A percentile compares a stretch with the other conserved stretches of the same genome.
Evolutionary conservation across 2,329 filamentous ascomycete genomes (phyloP).

Genomic region (Simplicillium aogashimaense): DNA sequence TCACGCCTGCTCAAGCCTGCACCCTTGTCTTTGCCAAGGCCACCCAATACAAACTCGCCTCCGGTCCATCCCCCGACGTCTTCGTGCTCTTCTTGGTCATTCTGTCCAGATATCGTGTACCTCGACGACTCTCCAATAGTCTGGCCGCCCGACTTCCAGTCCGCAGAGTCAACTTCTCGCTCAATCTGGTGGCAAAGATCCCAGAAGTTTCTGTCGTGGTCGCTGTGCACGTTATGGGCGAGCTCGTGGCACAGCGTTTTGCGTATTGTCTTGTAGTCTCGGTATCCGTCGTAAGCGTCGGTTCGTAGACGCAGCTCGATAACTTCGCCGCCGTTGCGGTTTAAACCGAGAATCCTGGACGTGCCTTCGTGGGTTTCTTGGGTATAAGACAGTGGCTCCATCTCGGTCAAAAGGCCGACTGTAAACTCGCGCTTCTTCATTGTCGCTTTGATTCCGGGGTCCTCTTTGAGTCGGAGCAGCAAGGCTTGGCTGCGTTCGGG

Average conservation of each 20-base stretch:
- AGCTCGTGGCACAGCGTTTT: conserved; percentile 93
- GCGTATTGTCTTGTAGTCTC: conserved; percentile 85
- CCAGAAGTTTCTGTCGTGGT: conserved; percentile 86
- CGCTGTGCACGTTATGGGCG: conserved; percentile 78
- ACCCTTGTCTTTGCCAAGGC: conserved; percentile 33
- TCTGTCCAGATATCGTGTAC: conserved; percentile 40
- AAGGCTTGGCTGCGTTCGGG: conserved; percentile 62
- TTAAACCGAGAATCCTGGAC: conserved; percentile 74
- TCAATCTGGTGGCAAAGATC: conserved; percentile 80
- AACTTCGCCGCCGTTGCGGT: conserved; percentile 77
- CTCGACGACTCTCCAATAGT: conserved; percentile 55
- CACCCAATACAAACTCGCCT: conserved; percentile 66
- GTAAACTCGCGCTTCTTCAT: conserved; percentile 82
- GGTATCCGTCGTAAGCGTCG: conserved; percentile 86
- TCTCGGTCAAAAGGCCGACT: conserved; percentile 83
- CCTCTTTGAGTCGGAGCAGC: conserved; percentile 65
- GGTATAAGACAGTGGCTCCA: conserved; percentile 83
- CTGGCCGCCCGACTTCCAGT: conserved; percentile 66
- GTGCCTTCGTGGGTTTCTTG: conserved; percentile 57
- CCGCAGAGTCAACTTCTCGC: conserved; percentile 68
- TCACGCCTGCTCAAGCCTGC: conserved; percentile 57
- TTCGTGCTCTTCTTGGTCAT: conserved; percentile 39
- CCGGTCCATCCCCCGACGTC: conserved; percentile 72
- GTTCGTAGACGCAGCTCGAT: conserved; percentile 89
- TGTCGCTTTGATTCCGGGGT: conserved; percentile 72